Evolutionary conservation across 2,329 filamentous ascomycete genomes (phyloP), one percentile per base, ranked within the genome.

Genomic region (Cercospora canescens): DNA sequence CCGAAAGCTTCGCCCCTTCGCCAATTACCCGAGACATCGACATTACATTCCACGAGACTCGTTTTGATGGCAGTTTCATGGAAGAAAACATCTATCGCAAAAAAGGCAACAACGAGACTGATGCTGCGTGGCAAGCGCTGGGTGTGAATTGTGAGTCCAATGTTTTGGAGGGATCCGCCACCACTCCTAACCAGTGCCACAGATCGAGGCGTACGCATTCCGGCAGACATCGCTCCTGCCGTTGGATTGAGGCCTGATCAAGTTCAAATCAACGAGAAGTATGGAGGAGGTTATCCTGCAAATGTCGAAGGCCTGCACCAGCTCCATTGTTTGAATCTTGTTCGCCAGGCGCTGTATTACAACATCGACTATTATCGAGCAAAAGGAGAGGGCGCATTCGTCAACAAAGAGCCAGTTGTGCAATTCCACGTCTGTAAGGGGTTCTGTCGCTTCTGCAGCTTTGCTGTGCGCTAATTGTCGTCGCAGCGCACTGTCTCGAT

Each of bases 321-420:
- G 65, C 74, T 87, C 11, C 85, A 89, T 73, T 89, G 87, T 68
- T 71, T 89, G 52, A 87, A 89, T 64, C 80, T 89, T 5, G 73
- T 89, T 6, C 84, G 87, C 2, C 84, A 89, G 72, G 78, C 84
- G 0, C 76, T 88, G 0, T 86, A 85, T 73, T 89, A 84, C 78
- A 89, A 89, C 72, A 86, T 85, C 65, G 81, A 85, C 18, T 85
- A 88, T 72, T 89, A 89, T 75, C 81, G 82, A 66, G 73, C 74
- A 0, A 71, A 82, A 28, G 83, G 84, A 6, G 73, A 81, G 28
- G 84, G 86, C 1, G 82, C 85, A 0, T 90, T 89, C 71, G 73
- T 75, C 21, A 89, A 89, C 70, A 80, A 83, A 3, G 85, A 86
- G 21, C 75, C 79, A 37, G 84, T 89, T 50, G 75, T 89, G 6